Base-by-base conservation (phyloP, 1,139 yeast genomes). In the Geotrichum carabidarum region DNA sequence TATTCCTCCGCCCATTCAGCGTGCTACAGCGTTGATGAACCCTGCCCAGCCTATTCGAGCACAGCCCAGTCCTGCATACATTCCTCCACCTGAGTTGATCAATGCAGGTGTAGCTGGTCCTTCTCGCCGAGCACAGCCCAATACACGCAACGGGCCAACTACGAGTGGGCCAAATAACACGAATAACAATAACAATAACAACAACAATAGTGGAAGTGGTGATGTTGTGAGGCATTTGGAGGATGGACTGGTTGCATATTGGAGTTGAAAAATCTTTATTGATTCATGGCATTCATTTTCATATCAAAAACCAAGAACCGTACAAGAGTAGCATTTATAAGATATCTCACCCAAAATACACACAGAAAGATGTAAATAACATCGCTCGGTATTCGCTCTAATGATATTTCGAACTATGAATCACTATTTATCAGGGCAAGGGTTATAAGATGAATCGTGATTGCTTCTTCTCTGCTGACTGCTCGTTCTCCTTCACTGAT, bases 1-100 rank as follows among this genome's bases (percentile, higher is more conserved):
- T 4, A 68, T 71, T 36, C 74, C 74, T 4, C 73, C 69, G 3
- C 71, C 72, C n/a, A 64, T 73, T 38, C 76, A 73, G 58, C 70
- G 74, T 31, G 76, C 75, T 1, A 71, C 75, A 0, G 74, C 74
- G 4, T 60, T 72, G 57, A 71, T 73, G 53, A 70, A 73, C 52
- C 73, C 75, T 4, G 63, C 65, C 18, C 70, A 71, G 42, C 65
- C 70, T 9, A 71, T 72, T 40, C 68, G 71, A 8, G 68, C 74
- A 15, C 75, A 72, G 57, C 71, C 73, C 6, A 66, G 71, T 50
- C 76, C 76, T 1, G 74, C 75, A 1, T 72, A 72, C 57, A 63
- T 71, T 52, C 76, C 75, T 1, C 76, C 76, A 6, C 72, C 74
- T 1, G 74, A 70, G 44, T 58, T 68, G 43, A 45, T 40, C 44